phyloP scores from a whole-genome alignment of 2,329 filamentous ascomycete species.

The Colletotrichum godetiae region DNA sequence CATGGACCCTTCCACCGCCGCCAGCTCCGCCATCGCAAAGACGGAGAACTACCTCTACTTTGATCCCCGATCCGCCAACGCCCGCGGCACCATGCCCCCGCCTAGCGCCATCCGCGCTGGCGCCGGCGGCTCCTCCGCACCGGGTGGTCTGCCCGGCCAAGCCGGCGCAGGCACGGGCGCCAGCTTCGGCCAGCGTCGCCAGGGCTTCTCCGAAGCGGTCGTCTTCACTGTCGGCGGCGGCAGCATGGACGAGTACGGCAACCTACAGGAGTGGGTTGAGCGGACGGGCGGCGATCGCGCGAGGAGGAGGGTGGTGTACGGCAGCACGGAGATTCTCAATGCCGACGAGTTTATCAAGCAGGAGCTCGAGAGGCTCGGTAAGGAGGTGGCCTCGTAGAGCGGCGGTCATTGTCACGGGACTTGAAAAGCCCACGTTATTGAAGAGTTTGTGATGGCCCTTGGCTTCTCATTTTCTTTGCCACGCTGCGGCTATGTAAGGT shows the following conservation, averaged over 20 bases:
- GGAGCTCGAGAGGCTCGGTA: constrained; percentile 72
- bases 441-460: not conserved
- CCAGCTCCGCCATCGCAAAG: constrained; percentile 92
- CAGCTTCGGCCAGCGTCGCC: constrained; percentile 89
- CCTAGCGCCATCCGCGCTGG: constrained; percentile 70
- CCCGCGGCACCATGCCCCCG: constrained; percentile 89
- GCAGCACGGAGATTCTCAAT: constrained; percentile 86
- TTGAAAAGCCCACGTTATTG: not conserved
- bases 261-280: constrained; percentile 94
- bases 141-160: constrained; percentile 59
- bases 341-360: constrained; percentile 74
- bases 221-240: constrained; percentile 97
- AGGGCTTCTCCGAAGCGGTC: constrained; percentile 89
- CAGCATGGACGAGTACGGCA: constrained; percentile 99
- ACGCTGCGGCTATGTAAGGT: not conserved
- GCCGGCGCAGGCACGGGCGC: constrained; percentile 74
- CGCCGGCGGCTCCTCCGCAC: constrained; percentile 51
- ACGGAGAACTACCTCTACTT: constrained; percentile 98
- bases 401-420: not conserved
- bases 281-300: constrained; percentile 75
- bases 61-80: constrained; percentile 92
- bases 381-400: constrained; percentile 58
- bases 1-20: constrained; percentile 94
- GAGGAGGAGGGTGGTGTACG: constrained; percentile 89
- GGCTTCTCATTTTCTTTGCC: not conserved